Conservation (phyloP, 768 basidiomycete genomes). For the Auriscalpium vulgare region DNA sequence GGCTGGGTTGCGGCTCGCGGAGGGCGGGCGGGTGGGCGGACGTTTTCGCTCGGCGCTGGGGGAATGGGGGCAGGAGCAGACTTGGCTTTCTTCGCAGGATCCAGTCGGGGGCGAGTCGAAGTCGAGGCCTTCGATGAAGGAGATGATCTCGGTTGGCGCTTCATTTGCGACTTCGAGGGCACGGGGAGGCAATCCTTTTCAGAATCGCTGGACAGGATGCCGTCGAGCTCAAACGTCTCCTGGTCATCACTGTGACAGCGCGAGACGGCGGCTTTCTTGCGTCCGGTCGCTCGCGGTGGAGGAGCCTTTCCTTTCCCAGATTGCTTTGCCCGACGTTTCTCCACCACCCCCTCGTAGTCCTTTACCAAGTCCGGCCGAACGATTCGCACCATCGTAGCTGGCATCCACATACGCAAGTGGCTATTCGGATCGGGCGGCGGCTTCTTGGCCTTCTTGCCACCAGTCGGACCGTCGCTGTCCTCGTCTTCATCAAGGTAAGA, state of each 20-base stretch:
- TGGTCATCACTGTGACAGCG: background rate
- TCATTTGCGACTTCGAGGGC: background rate
- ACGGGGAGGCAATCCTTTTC: background rate
- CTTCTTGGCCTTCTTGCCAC: constrained; percentile 31
- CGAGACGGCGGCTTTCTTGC: background rate
- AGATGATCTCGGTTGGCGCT: background rate
- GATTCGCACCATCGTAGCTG: constrained; percentile 65
- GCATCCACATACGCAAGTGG: constrained; percentile 70
- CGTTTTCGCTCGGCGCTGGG: background rate
- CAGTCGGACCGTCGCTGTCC: constrained; percentile 31
- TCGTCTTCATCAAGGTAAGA: constrained; percentile 43
- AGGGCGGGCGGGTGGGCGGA: background rate
- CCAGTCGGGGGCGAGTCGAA: too few species aligned
- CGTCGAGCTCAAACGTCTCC: background rate
- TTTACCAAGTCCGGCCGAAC: constrained; percentile 61
- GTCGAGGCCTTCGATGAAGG: background rate
- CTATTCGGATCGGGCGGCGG: constrained; percentile 44
- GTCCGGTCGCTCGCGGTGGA: background rate
- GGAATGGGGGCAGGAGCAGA: background rate
- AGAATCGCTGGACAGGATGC: background rate
- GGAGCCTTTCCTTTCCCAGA: constrained; percentile 28
- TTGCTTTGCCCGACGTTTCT: constrained; percentile 45
- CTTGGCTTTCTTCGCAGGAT: background rate
- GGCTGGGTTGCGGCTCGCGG: background rate
- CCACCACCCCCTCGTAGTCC: constrained; percentile 45